These are phyloP conservation scores for Athelia psychrophila DNA, from an alignment of 1,284 basidiomycete species.

Conservation along the genomic window DNA sequence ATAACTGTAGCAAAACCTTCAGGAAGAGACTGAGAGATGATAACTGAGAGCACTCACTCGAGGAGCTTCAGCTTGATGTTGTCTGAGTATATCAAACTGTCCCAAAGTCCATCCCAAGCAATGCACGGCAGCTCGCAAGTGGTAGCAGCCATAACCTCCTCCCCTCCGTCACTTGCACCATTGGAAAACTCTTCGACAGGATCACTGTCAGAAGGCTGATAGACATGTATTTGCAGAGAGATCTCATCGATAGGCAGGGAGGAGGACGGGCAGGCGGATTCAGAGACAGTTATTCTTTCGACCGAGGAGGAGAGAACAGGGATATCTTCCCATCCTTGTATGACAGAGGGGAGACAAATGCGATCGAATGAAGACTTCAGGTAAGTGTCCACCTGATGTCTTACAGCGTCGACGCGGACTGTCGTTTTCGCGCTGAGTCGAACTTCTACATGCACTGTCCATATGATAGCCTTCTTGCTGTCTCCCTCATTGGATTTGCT, in stretches of 20 bases:
- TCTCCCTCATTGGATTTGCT: not conserved
- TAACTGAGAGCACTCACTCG: constrained; percentile 46
- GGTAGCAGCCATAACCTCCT: constrained; percentile 81
- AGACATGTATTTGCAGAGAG: constrained; percentile 81
- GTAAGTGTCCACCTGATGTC: constrained; percentile 58
- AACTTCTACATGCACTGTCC: constrained; percentile 81
- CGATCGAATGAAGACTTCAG: constrained; percentile 58
- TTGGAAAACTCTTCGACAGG: constrained; percentile 79
- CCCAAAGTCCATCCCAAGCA: constrained; percentile 88
- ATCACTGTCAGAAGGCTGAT: constrained; percentile 72
- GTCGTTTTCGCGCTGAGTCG: constrained; percentile 65
- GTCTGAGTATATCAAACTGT: constrained; percentile 86
- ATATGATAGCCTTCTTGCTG: constrained; percentile 17
- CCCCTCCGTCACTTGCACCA: constrained; percentile 51
- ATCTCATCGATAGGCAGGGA: constrained; percentile 58
- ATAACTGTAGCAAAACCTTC: constrained; percentile 32
- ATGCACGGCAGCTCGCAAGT: constrained; percentile 84
- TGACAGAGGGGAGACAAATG: constrained; percentile 61
- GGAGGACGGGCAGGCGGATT: constrained; percentile 51
- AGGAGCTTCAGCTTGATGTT: constrained; percentile 88
- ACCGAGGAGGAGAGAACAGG: constrained; percentile 73
- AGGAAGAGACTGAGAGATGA: not conserved
- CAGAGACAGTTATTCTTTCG: constrained; percentile 78
- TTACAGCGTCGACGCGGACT: constrained; percentile 70
- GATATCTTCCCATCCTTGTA: constrained; percentile 74